These are phyloP conservation scores for Phytophthora podocarpi DNA, from an alignment of 352 stramenopile genomes.

Conservation along the genomic window DNA sequence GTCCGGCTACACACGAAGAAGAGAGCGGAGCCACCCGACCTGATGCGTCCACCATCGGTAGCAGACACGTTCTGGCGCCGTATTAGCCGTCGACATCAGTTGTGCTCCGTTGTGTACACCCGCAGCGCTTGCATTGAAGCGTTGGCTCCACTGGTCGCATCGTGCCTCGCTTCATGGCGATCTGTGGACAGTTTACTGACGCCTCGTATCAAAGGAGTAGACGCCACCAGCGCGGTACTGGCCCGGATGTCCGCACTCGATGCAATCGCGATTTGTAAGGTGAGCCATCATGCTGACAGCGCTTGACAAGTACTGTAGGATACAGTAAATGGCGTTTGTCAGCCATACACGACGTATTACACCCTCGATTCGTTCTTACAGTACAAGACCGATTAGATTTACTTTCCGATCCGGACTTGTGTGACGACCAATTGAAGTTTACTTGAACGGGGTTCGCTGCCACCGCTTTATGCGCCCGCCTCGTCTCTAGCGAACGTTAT, in stretches of 20 bases:
- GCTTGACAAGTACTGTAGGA: not conserved
- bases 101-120: too few species aligned
- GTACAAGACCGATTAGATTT: not conserved
- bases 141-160: too few species aligned
- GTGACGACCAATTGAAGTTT: conserved; percentile 10
- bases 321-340: too few species aligned
- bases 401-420: too few species aligned
- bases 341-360: too few species aligned
- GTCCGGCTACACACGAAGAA: too few species aligned
- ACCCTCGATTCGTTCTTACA: too few species aligned
- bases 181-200: not conserved
- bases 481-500: conserved; percentile 1
- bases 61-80: not conserved
- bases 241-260: not conserved
- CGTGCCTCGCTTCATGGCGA: too few species aligned
- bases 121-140: too few species aligned
- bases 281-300: not conserved
- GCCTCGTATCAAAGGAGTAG: too few species aligned
- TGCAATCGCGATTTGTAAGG: conserved; percentile 2
- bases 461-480: not conserved
- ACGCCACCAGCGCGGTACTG: too few species aligned
- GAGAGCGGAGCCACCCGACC: not conserved
- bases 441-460: conserved; percentile 10
- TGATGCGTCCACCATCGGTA: not conserved
- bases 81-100: not conserved